A percentile compares a stretch with the other conserved stretches of the same genome.
phyloP scores from a whole-genome alignment of 805 yeast genomes.

The Grigorovia humatica region DNA sequence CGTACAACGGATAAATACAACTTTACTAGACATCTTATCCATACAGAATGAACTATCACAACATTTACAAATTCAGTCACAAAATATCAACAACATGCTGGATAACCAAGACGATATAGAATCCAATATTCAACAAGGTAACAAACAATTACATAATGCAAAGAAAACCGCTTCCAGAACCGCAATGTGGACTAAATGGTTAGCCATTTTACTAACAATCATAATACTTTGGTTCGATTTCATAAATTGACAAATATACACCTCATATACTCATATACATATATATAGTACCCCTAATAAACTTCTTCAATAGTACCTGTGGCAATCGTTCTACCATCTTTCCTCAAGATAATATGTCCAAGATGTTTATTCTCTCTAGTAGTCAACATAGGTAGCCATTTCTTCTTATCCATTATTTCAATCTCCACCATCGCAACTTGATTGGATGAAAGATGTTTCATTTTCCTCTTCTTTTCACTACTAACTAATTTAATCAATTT shows the following conservation, averaged over 20 bases:
- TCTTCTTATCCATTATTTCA: slow-evolving; percentile 90
- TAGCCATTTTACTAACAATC: slow-evolving; percentile 47
- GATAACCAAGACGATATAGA: slow-evolving; percentile 61
- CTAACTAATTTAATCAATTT: slow-evolving; percentile 51
- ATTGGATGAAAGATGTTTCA: slow-evolving; percentile 86
- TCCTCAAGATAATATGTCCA: slow-evolving; percentile 94
- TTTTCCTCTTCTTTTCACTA: slow-evolving; percentile 76
- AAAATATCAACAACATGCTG: slow-evolving; percentile 50
- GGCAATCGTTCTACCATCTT: slow-evolving; percentile 95
- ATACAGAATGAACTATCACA: slow-evolving; percentile 64
- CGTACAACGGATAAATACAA: slow-evolving; percentile 48
- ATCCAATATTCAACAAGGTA: slow-evolving; percentile 59
- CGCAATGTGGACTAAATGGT: slow-evolving; percentile 44
- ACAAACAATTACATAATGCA: slow-evolving; percentile 58
- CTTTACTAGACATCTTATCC: slow-evolving; percentile 63
- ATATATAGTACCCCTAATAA: slow-evolving; percentile 8
- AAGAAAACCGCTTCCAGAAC: slow-evolving; percentile 53
- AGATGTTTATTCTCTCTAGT: slow-evolving; percentile 80
- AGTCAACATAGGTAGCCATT: slow-evolving; percentile 84
- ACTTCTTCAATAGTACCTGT: slow-evolving; percentile 84
- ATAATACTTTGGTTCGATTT: slow-evolving; percentile 47
- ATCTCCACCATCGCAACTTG: slow-evolving; percentile 94
- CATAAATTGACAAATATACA: slow-evolving; percentile 26
- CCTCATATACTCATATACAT: slow-evolving; percentile 1
- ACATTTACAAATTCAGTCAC: slow-evolving; percentile 64